phyloP scores from a whole-genome alignment of 176 grass and related monocot genomes.

The Lolium multiflorum region DNA sequence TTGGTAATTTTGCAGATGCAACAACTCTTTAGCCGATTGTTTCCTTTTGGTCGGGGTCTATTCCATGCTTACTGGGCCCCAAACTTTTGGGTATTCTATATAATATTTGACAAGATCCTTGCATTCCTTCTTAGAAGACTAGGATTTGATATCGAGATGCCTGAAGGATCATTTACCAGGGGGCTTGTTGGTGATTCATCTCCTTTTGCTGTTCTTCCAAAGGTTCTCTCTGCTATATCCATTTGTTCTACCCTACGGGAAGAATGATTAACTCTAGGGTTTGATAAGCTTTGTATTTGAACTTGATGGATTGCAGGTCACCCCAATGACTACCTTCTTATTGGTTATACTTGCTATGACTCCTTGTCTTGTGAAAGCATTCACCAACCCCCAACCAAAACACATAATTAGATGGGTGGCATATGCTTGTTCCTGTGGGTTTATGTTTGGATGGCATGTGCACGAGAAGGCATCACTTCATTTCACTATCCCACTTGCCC shows the following conservation, averaged over 20 bases:
- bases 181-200: conserved; percentile 88
- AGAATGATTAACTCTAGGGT: conserved; percentile 3
- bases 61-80: conserved; percentile 97
- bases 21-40: conserved; percentile 74
- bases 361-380: conserved; percentile 82
- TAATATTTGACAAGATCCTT: conserved; percentile 85
- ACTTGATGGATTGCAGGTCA: conserved; percentile 64
- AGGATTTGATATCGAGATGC: conserved; percentile 69
- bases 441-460: conserved; percentile 98
- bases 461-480: conserved; percentile 98
- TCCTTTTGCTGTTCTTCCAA: conserved; percentile 84
- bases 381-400: conserved; percentile 70
- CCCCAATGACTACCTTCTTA: conserved; percentile 80
- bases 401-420: conserved; percentile 87
- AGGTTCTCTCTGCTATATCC: conserved; percentile 48
- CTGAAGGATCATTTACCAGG: conserved; percentile 87
- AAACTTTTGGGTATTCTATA: conserved; percentile 97
- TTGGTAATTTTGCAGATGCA: conserved; percentile 70
- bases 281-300: conserved; percentile 17
- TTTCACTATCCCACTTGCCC: conserved; percentile 74
- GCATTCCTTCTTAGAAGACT: conserved; percentile 75
- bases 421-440: conserved; percentile 85
- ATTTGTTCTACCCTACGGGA: not conserved
- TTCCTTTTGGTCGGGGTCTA: conserved; percentile 94
- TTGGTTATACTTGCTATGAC: conserved; percentile 79